Base-by-base conservation (phyloP, 352 stramenopile genomes). In the Phytopythium montanum region DNA sequence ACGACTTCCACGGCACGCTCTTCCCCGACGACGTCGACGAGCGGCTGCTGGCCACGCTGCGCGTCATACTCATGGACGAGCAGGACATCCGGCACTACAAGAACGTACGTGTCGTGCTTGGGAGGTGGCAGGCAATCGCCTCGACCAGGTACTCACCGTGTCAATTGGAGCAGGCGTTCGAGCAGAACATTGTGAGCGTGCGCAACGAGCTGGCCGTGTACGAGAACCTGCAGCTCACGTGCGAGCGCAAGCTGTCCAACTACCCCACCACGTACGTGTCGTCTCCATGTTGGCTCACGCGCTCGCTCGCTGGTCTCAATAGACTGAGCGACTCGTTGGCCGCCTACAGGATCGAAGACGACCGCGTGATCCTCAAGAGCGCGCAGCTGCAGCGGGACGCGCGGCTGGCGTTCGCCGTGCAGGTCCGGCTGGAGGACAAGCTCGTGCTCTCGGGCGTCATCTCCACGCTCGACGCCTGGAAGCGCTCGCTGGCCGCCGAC, bases 1-100 rank as follows among this genome's bases (percentile, higher is more conserved):
- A 89, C 65, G 80, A 92, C 36, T 92, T 92, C 68, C 63, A 64
- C 12, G 82, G 82, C 10, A 92, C 80, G 0, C 55, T 92, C 9
- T 76, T 79, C 26, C 60, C 42, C 19, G 59, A 76, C 36, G 69
- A 80, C 54, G 66, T 91, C 1, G 81, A 84, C n/a, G 76, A 85
- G 59, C 60, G 79, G 9, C 58, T 91, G 13, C 61, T 91, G 7
- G 77, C 75, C 23, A 90, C 80, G 34, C 42, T 85, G 38, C 75
- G 81, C 41, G 64, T 88, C 44, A 73, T 87, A 33, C 60, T 85
- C 55, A 78, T 83, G 73, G 69, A 73, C 19, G 69, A 87, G 50
- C 56, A 82, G 45, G 77, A 87, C 56, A 78, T 85, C 54, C 67
- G 50, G 5, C 23, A 68, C 33, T 80, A 76, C 68, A 72, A 82